Evolutionary conservation across 1,139 yeast species (phyloP), one percentile per base, ranked within the genome.

Genomic region (Hanseniaspora uvarum): DNA sequence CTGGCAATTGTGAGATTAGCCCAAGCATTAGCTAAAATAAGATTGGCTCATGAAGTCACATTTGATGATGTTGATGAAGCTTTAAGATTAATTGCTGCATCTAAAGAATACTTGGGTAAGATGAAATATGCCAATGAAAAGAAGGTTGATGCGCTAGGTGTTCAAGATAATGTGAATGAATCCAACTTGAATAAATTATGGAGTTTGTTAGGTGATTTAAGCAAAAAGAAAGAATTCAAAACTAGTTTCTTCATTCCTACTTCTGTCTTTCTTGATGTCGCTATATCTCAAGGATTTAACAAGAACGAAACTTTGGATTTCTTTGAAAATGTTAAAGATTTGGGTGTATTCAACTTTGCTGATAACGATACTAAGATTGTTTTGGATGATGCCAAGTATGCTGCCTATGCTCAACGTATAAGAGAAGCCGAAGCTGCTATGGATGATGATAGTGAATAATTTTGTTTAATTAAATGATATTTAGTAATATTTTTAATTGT

Each of bases 21-120:
- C 1, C 97, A 92, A 70, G 98, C 97, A 0, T 75, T 86, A 58
- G 97, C 98, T 0, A 79, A 96, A 63, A 74, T 94, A 58, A 77
- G 97, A 63, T 86, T 92, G 66, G 81, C 83, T 56, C 75, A 83
- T 58, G 70, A 67, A 16, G 98, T 94, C 8, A 75, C 75, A 28
- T 70, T 75, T 52, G 86, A 78, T 57, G 98, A 94, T 68, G 96
- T 94, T 38, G 97, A 94, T 64, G 99, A 94, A 70, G 96, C 98
- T 0, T 73, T 94, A 62, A 78, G 98, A 63, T 76, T 94, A 61
- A 74, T 84, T 57, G 83, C 83, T 61, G 95, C 86, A 19, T 87
- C 96, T 26, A 86, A 89, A 68, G 81, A 86, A 54, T 84, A 95
- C 16, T 75, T 92, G 62, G 76, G 77, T 60, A 73, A 75, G 40